phyloP scores from a whole-genome alignment of 441 rosid genomes.

The Bocquillonia castaneifolia region DNA sequence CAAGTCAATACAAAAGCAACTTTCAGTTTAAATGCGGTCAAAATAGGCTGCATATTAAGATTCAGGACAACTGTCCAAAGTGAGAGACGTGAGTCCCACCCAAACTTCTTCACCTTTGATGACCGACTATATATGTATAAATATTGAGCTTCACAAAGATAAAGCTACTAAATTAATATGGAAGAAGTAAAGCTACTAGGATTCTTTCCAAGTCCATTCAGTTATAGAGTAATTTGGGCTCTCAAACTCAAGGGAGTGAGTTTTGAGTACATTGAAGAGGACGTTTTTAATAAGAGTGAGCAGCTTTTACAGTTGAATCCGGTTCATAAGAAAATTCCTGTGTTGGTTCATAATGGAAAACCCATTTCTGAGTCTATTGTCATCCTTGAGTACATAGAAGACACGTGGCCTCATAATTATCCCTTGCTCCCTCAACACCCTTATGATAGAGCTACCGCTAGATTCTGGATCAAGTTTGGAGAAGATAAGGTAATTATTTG shows the following conservation, averaged over 20 bases:
- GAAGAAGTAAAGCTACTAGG: conserved; percentile 39
- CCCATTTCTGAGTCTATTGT: conserved; percentile 38
- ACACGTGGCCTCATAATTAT: conserved; percentile 34
- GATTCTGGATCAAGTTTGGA: conserved; percentile 45
- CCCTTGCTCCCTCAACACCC: conserved; percentile 40
- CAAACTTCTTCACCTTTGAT: no score
- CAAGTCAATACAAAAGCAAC: no score
- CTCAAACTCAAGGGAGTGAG: conserved; percentile 38
- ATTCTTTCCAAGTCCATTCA: conserved; percentile 32
- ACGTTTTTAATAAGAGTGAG: conserved; percentile 36
- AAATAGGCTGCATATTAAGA: no score
- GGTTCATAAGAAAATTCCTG: conserved; percentile 40
- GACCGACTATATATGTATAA: no score
- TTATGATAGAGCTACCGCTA: conserved; percentile 34
- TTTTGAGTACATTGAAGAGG: conserved; percentile 34
- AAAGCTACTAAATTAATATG: no score
- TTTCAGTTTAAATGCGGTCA: no score
- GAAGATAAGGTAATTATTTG: conserved; percentile 35
- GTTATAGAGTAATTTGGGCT: conserved; percentile 45
- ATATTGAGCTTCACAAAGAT: no score
- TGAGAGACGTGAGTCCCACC: no score
- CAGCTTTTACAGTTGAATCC: conserved; percentile 35
- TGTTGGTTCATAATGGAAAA: conserved; percentile 36
- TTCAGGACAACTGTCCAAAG: no score
- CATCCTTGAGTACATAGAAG: conserved; percentile 48